Evolutionary conservation across 1,284 basidiomycete genomes (phyloP).

Genomic region (Ustilago curta): DNA sequence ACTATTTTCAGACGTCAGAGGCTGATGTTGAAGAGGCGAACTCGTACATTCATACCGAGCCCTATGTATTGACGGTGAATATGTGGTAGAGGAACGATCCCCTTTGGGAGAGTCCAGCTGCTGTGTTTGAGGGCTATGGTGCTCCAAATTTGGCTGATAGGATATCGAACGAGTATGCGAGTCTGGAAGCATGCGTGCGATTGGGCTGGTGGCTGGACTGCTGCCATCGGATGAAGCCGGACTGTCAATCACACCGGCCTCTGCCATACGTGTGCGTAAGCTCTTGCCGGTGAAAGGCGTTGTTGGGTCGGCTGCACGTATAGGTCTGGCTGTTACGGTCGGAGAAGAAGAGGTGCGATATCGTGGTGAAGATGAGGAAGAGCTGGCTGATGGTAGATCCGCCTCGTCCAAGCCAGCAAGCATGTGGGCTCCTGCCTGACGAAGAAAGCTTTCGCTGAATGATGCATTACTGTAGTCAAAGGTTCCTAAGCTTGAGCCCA

Average conservation of each 20-base stretch:
- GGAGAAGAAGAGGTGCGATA: slow-evolving; percentile 26
- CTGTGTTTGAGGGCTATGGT: background rate
- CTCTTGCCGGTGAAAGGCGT: slow-evolving; percentile 42
- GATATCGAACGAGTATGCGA: background rate
- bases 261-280: slow-evolving; percentile 30
- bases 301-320: slow-evolving; percentile 17
- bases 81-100: background rate
- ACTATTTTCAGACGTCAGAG: background rate
- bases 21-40: slow-evolving; percentile 3
- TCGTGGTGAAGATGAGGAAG: slow-evolving; percentile 23
- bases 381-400: background rate
- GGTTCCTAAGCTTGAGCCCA: slow-evolving; percentile 37
- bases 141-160: background rate
- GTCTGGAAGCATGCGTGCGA: slow-evolving; percentile 6
- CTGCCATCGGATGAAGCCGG: slow-evolving; percentile 32
- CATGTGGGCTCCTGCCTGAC: slow-evolving; percentile 55
- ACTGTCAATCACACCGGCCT: slow-evolving; percentile 38
- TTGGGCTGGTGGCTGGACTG: slow-evolving; percentile 23
- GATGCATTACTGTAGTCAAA: slow-evolving; percentile 56
- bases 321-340: slow-evolving; percentile 28
- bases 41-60: too few species aligned
- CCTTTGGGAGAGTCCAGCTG: background rate
- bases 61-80: background rate
- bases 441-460: slow-evolving; percentile 62
- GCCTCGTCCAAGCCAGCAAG: slow-evolving; percentile 52